phyloP scores from a whole-genome alignment of 73 alveolate species.

The Paramecium octaurelia region DNA sequence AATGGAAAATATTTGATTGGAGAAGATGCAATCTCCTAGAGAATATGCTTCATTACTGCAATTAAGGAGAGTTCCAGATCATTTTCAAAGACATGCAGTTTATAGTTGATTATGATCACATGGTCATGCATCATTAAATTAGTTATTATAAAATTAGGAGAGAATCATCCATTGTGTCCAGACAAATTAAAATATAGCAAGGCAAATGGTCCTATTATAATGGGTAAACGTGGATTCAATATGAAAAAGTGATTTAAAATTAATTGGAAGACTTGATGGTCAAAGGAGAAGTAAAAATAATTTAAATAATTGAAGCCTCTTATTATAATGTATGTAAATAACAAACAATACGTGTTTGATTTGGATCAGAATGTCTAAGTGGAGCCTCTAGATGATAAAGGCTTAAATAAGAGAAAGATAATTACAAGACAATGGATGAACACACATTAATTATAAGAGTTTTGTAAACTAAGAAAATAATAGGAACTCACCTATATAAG shows the following conservation, averaged over 20 bases:
- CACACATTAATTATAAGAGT: slow-evolving; percentile 17
- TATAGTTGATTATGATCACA: slow-evolving; percentile 32
- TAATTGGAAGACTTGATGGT: slow-evolving; percentile 11
- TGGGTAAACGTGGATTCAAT: slow-evolving; percentile 37
- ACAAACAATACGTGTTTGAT: slow-evolving; percentile 30
- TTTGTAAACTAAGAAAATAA: neutral
- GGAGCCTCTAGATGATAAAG: slow-evolving; percentile 26
- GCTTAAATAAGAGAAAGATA: neutral
- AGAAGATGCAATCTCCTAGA: slow-evolving; percentile 40
- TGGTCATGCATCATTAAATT: neutral
- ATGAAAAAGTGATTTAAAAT: slow-evolving; percentile 16
- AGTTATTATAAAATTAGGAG: slow-evolving; percentile 11
- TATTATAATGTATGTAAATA: neutral
- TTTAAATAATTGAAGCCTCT: neutral
- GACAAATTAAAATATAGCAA: neutral
- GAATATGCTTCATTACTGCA: slow-evolving; percentile 36
- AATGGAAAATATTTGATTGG: slow-evolving; percentile 48
- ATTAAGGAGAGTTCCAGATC: neutral
- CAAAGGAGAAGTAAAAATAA: neutral
- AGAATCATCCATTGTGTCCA: neutral
- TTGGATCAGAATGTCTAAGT: neutral
- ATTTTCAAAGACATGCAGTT: neutral
- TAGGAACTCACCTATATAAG: neutral
- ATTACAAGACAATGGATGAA: slow-evolving; percentile 50
- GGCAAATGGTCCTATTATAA: slow-evolving; percentile 31